Conservation (phyloP, 192 early-diverging fungal genomes). For the Entophlyctis helioformis region DNA sequence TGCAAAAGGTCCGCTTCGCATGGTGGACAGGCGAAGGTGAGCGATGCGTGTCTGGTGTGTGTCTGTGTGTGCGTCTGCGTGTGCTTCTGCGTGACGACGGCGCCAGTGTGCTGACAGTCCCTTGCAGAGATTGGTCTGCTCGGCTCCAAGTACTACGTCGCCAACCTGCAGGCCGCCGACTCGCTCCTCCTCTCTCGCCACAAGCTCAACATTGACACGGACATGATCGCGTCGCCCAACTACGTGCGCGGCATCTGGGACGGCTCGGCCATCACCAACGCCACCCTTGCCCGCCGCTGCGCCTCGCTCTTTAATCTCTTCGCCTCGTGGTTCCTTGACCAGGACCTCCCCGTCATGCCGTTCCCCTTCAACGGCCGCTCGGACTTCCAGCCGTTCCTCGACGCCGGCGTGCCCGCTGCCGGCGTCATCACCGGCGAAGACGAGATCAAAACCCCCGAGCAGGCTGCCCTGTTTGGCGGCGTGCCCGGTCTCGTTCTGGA, state of each 20-base stretch:
- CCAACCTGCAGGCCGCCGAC: slow-evolving; percentile 12
- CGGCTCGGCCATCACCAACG: slow-evolving; percentile 6
- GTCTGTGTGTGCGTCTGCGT: no score
- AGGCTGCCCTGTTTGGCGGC: slow-evolving; percentile 20
- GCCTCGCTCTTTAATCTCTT: slow-evolving; percentile 7
- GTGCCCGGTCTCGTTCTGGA: slow-evolving; percentile 20
- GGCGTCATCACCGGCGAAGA: slow-evolving; percentile 27
- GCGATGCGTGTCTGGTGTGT: no score
- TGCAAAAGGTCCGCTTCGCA: slow-evolving; percentile 22
- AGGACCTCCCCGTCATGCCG: slow-evolving; percentile 4
- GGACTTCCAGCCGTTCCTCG: slow-evolving; percentile 24
- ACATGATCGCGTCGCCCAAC: slow-evolving; percentile 38
- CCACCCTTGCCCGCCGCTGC: neutral
- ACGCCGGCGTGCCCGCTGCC: slow-evolving; percentile 17
- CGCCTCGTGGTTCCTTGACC: slow-evolving; percentile 9
- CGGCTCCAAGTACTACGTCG: slow-evolving; percentile 27
- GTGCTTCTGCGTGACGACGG: neutral
- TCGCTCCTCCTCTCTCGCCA: slow-evolving; percentile 8
- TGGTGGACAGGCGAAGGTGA: slow-evolving; percentile 22
- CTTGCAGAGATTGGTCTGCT: slow-evolving; percentile 27
- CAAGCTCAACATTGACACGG: slow-evolving; percentile 22
- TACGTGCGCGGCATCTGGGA: slow-evolving; percentile 24
- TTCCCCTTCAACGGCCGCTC: slow-evolving; percentile 21
- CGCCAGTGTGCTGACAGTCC: neutral
- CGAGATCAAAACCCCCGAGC: slow-evolving; percentile 15